Percentiles rank a stretch among this genome's conserved stretches.
Evolutionary conservation across 2,329 filamentous ascomycete species (phyloP).

Genomic region (Allantophomopsis cytisporea): DNA sequence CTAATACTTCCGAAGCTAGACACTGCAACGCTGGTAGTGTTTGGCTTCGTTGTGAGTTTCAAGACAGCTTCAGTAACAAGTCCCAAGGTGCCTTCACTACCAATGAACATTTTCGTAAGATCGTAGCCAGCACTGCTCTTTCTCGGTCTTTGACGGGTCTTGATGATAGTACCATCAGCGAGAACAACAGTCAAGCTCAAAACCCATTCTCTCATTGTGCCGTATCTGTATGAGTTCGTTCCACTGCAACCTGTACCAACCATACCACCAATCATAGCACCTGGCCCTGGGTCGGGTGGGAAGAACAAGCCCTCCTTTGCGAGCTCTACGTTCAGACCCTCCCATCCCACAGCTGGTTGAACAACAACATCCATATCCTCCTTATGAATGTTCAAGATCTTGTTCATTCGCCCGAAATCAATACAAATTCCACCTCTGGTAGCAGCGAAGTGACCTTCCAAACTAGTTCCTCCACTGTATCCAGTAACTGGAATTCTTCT

Average conservation of each 20-base stretch:
- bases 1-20: slow-evolving; percentile 38
- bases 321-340: slow-evolving; percentile 68
- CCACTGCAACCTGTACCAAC: slow-evolving; percentile 62
- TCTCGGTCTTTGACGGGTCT: slow-evolving; percentile 74
- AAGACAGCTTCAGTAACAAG: slow-evolving; percentile 84
- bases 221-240: slow-evolving; percentile 85
- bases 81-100: slow-evolving; percentile 82
- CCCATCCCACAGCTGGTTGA: slow-evolving; percentile 77
- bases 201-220: slow-evolving; percentile 93
- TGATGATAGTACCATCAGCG: slow-evolving; percentile 80
- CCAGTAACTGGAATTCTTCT: slow-evolving; percentile 74
- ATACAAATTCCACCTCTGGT: slow-evolving; percentile 75
- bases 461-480: slow-evolving; percentile 76
- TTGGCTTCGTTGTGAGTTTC: slow-evolving; percentile 72
- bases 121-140: slow-evolving; percentile 92
- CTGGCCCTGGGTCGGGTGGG: slow-evolving; percentile 80
- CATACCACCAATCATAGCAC: slow-evolving; percentile 87
- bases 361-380: slow-evolving; percentile 66
- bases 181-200: slow-evolving; percentile 75
- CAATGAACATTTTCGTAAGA: slow-evolving; percentile 78
- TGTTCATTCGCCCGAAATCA: slow-evolving; percentile 77
- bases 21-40: slow-evolving; percentile 70
- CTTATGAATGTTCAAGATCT: slow-evolving; percentile 64
- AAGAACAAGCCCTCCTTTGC: slow-evolving; percentile 70
- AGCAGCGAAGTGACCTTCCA: slow-evolving; percentile 80